Percentiles rank a stretch among this genome's conserved stretches.
Conservation (phyloP, 768 basidiomycete genomes). For the Podaxis pistillaris region DNA sequence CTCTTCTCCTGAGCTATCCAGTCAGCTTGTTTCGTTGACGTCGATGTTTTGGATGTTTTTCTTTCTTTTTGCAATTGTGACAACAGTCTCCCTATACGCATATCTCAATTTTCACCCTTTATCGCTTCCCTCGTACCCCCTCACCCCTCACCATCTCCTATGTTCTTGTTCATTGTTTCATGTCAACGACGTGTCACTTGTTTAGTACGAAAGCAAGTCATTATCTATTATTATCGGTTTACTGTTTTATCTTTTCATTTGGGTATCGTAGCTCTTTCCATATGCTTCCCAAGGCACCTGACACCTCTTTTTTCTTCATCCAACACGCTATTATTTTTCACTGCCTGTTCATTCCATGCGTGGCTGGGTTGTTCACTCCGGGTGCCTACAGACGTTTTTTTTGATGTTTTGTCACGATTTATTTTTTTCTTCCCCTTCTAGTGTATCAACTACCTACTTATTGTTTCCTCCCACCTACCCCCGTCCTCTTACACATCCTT, state of each 20-base stretch:
- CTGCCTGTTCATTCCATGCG: neutral
- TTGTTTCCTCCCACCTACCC: neutral
- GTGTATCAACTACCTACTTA: slow-evolving; percentile 9
- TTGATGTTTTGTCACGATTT: slow-evolving; percentile 3
- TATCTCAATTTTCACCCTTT: neutral
- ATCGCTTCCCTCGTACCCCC: neutral
- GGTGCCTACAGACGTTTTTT: slow-evolving; percentile 11
- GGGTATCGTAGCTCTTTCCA: slow-evolving; percentile 1
- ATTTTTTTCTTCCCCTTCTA: neutral
- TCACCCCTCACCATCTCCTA: neutral
- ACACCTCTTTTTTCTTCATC: neutral
- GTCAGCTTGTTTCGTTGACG: slow-evolving; percentile 3
- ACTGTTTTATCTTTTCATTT: slow-evolving; percentile 12
- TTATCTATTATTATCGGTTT: slow-evolving; percentile 10
- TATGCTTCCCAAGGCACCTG: neutral
- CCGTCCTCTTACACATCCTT: neutral
- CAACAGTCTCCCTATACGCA: slow-evolving; percentile 7
- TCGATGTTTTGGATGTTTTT: slow-evolving; percentile 8
- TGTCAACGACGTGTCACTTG: slow-evolving; percentile 11
- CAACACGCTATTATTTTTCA: neutral
- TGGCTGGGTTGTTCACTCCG: neutral
- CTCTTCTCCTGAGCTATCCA: neutral
- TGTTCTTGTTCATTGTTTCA: slow-evolving; percentile 11
- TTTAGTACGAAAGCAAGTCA: slow-evolving; percentile 13
- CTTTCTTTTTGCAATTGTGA: slow-evolving; percentile 11